Evolutionary conservation across 1,284 basidiomycete species (phyloP), one percentile per base, ranked within the genome.

Genomic region (Moniliophthora roreri): DNA sequence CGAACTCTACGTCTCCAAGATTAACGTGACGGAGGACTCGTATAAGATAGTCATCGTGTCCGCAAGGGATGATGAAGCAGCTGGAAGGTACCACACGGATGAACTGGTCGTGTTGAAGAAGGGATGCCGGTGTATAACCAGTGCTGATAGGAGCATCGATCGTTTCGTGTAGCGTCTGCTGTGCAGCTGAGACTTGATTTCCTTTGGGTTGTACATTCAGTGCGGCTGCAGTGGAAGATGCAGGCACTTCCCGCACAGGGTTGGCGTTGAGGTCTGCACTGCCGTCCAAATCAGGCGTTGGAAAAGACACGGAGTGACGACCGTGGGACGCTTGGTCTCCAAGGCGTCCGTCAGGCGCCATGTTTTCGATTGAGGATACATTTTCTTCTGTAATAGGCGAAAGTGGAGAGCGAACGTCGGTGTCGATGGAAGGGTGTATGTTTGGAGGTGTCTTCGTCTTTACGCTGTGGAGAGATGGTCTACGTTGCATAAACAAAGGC

Each of bases 1-100:
- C 11, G n/a, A 16, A 46, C 13, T 13, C 23, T 10, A 46, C 24
- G 15, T 32, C 44, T 5, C 44, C 44, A 15, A 46, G 44, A 32
- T 32, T 23, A n/a, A 46, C 44, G 15, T 7, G 24, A 10, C 24
- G 44, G 7, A 46, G 10, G 26, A 46, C 28, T 4, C 44, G 44
- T 8, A 46, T 24, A 15, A 46, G 44, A 46, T 46, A 46, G 16
- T 46, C 44, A 18, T 46, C 44, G 7, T n/a, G 24, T 23, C 44
- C 44, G 11, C 24, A 23, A 16, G 44, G 44, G 15, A 46, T 18
- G 13, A 46, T 32, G 44, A 46, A 46, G n/a, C 44, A 46, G 24
- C 28, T 46, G 5, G 44, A 46, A 28, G 26, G 24, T 2, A n/a
- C 15, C 10, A 46, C n/a, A 13, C 7, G 24, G 9, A 18, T 32